phyloP scores from a whole-genome alignment of 1,284 basidiomycete genomes.

The Singerocomus inundabilis region DNA sequence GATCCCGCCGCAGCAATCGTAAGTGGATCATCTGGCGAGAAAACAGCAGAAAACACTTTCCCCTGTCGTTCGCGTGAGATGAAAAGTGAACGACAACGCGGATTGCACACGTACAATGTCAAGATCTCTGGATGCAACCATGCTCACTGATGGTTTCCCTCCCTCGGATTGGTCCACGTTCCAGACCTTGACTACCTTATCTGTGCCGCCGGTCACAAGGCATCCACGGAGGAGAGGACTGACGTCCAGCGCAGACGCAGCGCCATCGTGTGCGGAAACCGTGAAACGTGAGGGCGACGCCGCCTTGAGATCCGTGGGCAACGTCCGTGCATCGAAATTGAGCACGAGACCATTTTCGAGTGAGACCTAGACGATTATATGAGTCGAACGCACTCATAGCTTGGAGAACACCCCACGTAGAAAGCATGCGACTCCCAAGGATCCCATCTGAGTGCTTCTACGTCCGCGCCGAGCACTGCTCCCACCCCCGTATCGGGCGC shows the following conservation, averaged over 20 bases:
- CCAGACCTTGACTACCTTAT: slow-evolving; percentile 95
- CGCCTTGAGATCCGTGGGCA: slow-evolving; percentile 62
- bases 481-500: slow-evolving; percentile 79
- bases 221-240: slow-evolving; percentile 91
- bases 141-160: slow-evolving; percentile 76
- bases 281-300: slow-evolving; percentile 81
- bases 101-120: slow-evolving; percentile 76
- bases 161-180: slow-evolving; percentile 74
- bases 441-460: slow-evolving; percentile 95
- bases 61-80: slow-evolving; percentile 52
- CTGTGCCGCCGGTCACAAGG: slow-evolving; percentile 89
- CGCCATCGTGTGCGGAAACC: slow-evolving; percentile 92
- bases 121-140: slow-evolving; percentile 90
- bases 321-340: slow-evolving; percentile 86
- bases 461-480: slow-evolving; percentile 82
- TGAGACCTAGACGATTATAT: slow-evolving; percentile 59
- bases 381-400: background rate
- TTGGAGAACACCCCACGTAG: slow-evolving; percentile 61
- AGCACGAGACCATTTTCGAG: slow-evolving; percentile 91
- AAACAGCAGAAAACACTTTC: slow-evolving; percentile 90
- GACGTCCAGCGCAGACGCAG: slow-evolving; percentile 88
- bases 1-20: slow-evolving; percentile 94
- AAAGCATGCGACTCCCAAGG: slow-evolving; percentile 88
- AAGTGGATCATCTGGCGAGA: slow-evolving; percentile 93
- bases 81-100: background rate